Percentiles rank a stretch among this genome's conserved stretches.
phyloP scores from a whole-genome alignment of 2,329 filamentous ascomycete genomes.

The Thyridium curvatum region DNA sequence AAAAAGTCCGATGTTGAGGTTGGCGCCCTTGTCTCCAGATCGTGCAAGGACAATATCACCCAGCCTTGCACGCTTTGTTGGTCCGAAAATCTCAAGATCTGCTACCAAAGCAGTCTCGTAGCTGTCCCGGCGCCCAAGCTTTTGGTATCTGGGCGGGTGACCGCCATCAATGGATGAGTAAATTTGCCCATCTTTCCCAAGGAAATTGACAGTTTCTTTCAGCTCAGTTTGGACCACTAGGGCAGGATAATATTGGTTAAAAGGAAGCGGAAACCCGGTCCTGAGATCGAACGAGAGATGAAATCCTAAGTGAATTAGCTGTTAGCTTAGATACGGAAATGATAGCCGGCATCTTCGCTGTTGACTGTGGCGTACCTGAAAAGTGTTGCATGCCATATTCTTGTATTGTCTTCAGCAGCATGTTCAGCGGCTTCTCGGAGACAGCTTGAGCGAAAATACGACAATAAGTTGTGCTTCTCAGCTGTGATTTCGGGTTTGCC shows the following conservation, averaged over 20 bases:
- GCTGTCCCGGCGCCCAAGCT: conserved; percentile 2
- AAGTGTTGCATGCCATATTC: conserved; percentile 35
- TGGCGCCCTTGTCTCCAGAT: conserved; percentile 24
- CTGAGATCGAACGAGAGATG: conserved; percentile 37
- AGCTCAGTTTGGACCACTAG: too few relatives aligned
- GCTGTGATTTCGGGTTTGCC: conserved; percentile 30
- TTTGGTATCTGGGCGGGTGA: too few relatives aligned
- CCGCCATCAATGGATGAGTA: too few relatives aligned
- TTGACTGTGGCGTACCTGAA: conserved; percentile 11
- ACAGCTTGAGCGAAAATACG: conserved; percentile 36
- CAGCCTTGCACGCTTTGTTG: conserved; percentile 12
- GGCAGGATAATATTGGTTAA: too few relatives aligned
- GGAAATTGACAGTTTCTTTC: too few relatives aligned
- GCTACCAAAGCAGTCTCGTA: conserved; percentile 1
- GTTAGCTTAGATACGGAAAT: too few relatives aligned
- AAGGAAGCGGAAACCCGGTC: too few relatives aligned
- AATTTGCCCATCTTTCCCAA: too few relatives aligned
- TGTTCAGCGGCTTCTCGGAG: conserved; percentile 15
- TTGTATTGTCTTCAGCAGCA: conserved; percentile 20
- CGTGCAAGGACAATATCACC: conserved; percentile 23
- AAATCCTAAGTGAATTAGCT: conserved; percentile 16
- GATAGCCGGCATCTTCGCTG: too few relatives aligned
- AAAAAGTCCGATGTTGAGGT: conserved; percentile 26
- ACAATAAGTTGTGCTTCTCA: conserved; percentile 35
- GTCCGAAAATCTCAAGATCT: conserved; percentile 22